Evolutionary conservation across 2,329 filamentous ascomycete species (phyloP).

Genomic region (Macrophomina pseudophaseolina): DNA sequence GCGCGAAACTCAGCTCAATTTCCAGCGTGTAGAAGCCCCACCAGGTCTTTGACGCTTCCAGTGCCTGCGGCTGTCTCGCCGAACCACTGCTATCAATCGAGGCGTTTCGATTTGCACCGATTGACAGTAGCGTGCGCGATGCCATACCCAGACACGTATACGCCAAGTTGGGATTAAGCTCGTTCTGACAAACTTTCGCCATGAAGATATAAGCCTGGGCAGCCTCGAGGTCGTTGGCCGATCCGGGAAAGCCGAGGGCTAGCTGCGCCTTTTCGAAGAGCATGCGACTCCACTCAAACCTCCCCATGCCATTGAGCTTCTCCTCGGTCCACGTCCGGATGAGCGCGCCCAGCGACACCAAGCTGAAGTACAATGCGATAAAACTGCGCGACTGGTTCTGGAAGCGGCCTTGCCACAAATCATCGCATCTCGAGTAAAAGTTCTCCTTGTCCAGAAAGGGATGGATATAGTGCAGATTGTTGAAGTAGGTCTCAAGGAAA

Average conservation of each 20-base stretch:
- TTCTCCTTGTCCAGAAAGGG: conserved; percentile 54
- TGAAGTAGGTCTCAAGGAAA: conserved; percentile 56
- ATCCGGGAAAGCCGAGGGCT: conserved; percentile 47
- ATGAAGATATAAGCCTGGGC: conserved; percentile 56
- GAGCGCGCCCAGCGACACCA: conserved; percentile 54
- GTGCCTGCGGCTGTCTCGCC: conserved; percentile 11
- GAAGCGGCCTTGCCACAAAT: conserved; percentile 48
- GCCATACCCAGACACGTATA: conserved; percentile 58
- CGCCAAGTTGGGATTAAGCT: conserved; percentile 54
- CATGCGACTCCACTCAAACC: conserved; percentile 54
- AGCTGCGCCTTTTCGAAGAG: conserved; percentile 52
- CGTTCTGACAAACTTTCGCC: conserved; percentile 57
- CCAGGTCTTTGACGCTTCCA: conserved; percentile 29
- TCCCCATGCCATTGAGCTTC: conserved; percentile 49
- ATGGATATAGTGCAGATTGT: conserved; percentile 55
- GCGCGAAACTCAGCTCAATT: conserved; percentile 50
- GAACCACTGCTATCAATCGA: background rate
- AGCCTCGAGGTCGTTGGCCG: conserved; percentile 54
- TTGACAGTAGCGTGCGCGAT: conserved; percentile 54
- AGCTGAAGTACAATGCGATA: conserved; percentile 54
- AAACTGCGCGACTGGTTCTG: conserved; percentile 48
- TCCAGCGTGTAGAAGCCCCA: conserved; percentile 33
- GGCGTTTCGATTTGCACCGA: conserved; percentile 53
- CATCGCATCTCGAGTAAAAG: conserved; percentile 51
- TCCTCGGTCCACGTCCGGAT: conserved; percentile 53